Evolutionary conservation across 805 yeast genomes (phyloP).

Genomic region (Lachancea thermotolerans): DNA sequence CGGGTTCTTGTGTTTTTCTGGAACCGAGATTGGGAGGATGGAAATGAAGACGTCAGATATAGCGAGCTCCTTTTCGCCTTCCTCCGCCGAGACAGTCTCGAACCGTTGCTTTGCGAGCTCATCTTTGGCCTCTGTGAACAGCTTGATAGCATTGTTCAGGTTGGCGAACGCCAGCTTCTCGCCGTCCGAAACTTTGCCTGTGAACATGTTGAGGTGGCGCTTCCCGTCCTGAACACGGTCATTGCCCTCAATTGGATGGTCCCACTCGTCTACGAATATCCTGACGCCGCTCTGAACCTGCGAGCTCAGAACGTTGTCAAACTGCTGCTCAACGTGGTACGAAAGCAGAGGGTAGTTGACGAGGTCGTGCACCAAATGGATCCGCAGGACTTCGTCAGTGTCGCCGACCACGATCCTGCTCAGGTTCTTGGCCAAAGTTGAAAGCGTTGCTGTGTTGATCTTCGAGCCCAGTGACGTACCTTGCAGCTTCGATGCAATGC

Average conservation of each 20-base stretch:
- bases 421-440: constrained; percentile 29
- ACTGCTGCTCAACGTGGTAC: constrained; percentile 41
- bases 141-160: constrained; percentile 63
- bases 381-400: constrained; percentile 49
- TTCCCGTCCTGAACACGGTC: constrained; percentile 14
- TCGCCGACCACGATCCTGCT: constrained; percentile 32
- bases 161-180: constrained; percentile 86
- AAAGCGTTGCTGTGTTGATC: constrained; percentile 19
- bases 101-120: constrained; percentile 24
- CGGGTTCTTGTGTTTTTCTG: constrained; percentile 19
- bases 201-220: constrained; percentile 59
- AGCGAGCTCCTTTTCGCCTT: constrained; percentile 18
- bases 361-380: constrained; percentile 63
- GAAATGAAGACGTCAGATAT: constrained; percentile 63
- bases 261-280: constrained; percentile 49
- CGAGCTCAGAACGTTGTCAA: constrained; percentile 52
- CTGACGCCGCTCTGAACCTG: constrained; percentile 77
- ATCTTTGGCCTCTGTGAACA: constrained; percentile 30
- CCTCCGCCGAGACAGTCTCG: constrained; percentile 13
- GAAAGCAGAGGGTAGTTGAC: constrained; percentile 45
- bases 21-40: constrained; percentile 50
- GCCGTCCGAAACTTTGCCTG: constrained; percentile 75
- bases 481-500: constrained; percentile 26
- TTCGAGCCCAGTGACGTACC: constrained; percentile 27
- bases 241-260: constrained; percentile 31